These are phyloP conservation scores for Pseudogymnoascus sp. DNA, from an alignment of 2,329 filamentous ascomycete genomes.

Conservation along the genomic window DNA sequence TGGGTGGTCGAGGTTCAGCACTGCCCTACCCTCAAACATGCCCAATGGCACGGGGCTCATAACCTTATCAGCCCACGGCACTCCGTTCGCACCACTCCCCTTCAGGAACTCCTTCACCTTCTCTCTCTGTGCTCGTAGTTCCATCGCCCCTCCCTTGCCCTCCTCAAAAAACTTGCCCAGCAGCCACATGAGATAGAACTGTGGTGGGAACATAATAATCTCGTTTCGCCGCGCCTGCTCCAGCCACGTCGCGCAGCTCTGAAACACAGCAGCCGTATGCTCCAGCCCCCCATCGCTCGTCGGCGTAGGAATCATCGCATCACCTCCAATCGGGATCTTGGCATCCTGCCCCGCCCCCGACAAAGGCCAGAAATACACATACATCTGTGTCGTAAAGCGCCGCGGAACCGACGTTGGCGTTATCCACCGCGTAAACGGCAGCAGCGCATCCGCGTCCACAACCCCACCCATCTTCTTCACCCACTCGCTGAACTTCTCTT, in stretches of 20 bases:
- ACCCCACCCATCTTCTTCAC: conserved; percentile 46
- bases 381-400: conserved; percentile 94
- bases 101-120: conserved; percentile 47
- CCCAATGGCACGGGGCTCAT: conserved; percentile 44
- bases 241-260: conserved; percentile 64
- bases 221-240: conserved; percentile 52
- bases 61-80: conserved; percentile 50
- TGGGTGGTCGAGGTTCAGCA: conserved; percentile 52
- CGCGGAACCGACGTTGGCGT: conserved; percentile 67
- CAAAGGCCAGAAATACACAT: conserved; percentile 78
- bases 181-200: conserved; percentile 65
- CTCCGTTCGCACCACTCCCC: conserved; percentile 34
- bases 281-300: conserved; percentile 61
- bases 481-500: conserved; percentile 62
- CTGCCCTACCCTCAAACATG: conserved; percentile 43
- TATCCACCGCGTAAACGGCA: conserved; percentile 88
- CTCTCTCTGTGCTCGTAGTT: conserved; percentile 43
- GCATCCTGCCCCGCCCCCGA: conserved; percentile 18
- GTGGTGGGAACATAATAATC: conserved; percentile 84
- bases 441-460: conserved; percentile 59
- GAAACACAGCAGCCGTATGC: conserved; percentile 70
- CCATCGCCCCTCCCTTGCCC: conserved; percentile 21
- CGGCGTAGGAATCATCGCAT: conserved; percentile 38
- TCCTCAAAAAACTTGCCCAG: conserved; percentile 20
- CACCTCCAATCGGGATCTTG: conserved; percentile 16